Conservation (phyloP, 768 basidiomycete genomes). For the Albatrellus ellisii region DNA sequence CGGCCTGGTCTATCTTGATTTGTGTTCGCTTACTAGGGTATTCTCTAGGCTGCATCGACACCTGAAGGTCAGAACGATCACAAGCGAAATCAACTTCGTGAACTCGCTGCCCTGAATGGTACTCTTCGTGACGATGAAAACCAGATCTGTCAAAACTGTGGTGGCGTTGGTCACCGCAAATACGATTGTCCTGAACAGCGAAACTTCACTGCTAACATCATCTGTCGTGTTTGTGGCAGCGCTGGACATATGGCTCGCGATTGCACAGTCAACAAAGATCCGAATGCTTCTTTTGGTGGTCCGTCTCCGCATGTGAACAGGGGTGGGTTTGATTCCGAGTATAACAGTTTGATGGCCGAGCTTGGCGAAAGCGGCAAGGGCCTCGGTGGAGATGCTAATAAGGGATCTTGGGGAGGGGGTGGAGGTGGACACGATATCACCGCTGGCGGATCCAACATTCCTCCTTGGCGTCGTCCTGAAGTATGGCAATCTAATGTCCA, state of each 20-base stretch:
- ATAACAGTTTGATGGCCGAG: slow-evolving; percentile 95
- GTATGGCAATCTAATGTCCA: slow-evolving; percentile 50
- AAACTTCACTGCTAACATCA: slow-evolving; percentile 98
- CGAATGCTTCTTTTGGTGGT: slow-evolving; percentile 43
- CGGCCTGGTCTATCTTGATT: not conserved
- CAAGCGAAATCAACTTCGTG: slow-evolving; percentile 96
- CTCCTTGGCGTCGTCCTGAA: slow-evolving; percentile 87
- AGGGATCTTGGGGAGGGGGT: slow-evolving; percentile 49
- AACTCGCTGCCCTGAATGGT: slow-evolving; percentile 94
- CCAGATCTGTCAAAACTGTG: slow-evolving; percentile 97
- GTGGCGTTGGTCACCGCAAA: slow-evolving; percentile 90
- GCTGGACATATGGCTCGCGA: slow-evolving; percentile 99
- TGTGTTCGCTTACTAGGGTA: not conserved
- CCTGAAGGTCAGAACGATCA: slow-evolving; percentile 99
- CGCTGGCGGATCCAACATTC: slow-evolving; percentile 60
- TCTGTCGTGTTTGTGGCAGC: slow-evolving; percentile 96
- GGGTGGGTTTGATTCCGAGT: slow-evolving; percentile 93
- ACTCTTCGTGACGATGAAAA: slow-evolving; percentile 99
- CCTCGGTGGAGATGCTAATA: slow-evolving; percentile 37
- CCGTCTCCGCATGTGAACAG: slow-evolving; percentile 34
- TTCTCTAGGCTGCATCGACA: slow-evolving; percentile 82
- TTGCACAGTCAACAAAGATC: slow-evolving; percentile 73
- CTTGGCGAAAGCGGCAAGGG: slow-evolving; percentile 73
- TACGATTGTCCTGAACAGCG: slow-evolving; percentile 98
- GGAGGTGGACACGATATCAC: slow-evolving; percentile 44